Conservation (phyloP, 768 basidiomycete species). For the Boletus pseudo-olivaceus region DNA sequence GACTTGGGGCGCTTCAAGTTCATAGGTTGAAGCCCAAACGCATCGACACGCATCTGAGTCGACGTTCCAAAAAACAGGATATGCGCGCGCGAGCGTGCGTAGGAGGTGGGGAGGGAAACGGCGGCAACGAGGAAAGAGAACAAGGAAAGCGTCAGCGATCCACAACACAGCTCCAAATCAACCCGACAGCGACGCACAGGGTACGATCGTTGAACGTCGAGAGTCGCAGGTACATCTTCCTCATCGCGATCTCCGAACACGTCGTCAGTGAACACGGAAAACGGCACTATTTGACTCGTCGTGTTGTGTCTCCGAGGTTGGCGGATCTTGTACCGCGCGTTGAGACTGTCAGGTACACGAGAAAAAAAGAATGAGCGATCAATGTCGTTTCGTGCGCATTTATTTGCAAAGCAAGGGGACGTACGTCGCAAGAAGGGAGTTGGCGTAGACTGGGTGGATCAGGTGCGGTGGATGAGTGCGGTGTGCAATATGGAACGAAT, state of each 20-base stretch:
- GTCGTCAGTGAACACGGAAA: not conserved
- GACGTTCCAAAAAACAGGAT: not conserved
- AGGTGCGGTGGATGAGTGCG: not conserved
- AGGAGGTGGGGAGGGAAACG: not conserved
- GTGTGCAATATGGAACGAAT: not conserved
- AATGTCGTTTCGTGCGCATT: not conserved
- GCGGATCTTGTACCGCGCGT: slow-evolving; percentile 15
- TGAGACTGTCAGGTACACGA: slow-evolving; percentile 14
- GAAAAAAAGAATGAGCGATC: not conserved
- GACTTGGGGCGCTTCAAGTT: not conserved
- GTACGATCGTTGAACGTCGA: not conserved
- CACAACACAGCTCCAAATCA: not conserved
- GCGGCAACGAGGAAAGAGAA: not conserved
- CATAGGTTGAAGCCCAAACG: not conserved
- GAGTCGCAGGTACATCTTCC: not conserved
- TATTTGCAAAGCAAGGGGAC: not conserved
- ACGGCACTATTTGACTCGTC: not conserved
- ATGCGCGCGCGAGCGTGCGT: not conserved
- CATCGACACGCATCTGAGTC: slow-evolving; percentile 4
- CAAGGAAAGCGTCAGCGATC: not conserved
- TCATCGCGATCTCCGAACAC: not conserved
- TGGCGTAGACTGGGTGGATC: slow-evolving; percentile 19
- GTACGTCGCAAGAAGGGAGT: slow-evolving; percentile 26
- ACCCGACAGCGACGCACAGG: not conserved
- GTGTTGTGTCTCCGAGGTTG: not conserved